Evolutionary conservation across 1,139 yeast species (phyloP).

Genomic region (Taphrina confusa): DNA sequence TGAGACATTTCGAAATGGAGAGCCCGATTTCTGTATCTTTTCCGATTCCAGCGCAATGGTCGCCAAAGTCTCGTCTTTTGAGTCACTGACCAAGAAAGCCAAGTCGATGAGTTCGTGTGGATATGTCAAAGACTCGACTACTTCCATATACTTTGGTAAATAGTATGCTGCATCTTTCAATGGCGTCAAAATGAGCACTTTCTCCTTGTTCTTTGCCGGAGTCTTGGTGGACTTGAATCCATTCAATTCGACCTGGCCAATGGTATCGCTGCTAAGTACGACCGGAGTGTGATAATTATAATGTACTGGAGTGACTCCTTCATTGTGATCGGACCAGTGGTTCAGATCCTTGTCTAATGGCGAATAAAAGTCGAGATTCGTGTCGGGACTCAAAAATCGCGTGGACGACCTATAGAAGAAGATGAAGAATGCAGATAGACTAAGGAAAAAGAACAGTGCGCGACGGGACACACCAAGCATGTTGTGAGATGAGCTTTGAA

Average conservation of each 20-base stretch:
- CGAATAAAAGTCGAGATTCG: constrained; percentile 21
- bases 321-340: constrained; percentile 35
- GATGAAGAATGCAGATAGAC: constrained; percentile 22
- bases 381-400: constrained; percentile 10
- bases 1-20: constrained; percentile 64
- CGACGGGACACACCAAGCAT: constrained; percentile 8
- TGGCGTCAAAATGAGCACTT: constrained; percentile 72
- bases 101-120: constrained; percentile 79
- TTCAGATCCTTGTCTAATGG: constrained; percentile 20
- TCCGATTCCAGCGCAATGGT: constrained; percentile 56
- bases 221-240: constrained; percentile 49
- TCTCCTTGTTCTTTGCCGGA: constrained; percentile 62
- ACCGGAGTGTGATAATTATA: constrained; percentile 42
- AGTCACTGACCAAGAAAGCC: constrained; percentile 82
- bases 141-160: constrained; percentile 78
- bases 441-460: background rate
- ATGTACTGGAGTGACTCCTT: constrained; percentile 43
- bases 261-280: constrained; percentile 38
- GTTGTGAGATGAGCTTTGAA: too few species aligned
- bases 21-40: constrained; percentile 41
- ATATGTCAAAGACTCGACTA: constrained; percentile 80
- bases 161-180: constrained; percentile 79
- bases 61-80: constrained; percentile 66
- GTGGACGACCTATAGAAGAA: constrained; percentile 8
- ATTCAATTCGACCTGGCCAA: constrained; percentile 53